Evolutionary conservation across 768 basidiomycete genomes (phyloP), one percentile per base, ranked within the genome.

Genomic region (Amanita subjunquillea): DNA sequence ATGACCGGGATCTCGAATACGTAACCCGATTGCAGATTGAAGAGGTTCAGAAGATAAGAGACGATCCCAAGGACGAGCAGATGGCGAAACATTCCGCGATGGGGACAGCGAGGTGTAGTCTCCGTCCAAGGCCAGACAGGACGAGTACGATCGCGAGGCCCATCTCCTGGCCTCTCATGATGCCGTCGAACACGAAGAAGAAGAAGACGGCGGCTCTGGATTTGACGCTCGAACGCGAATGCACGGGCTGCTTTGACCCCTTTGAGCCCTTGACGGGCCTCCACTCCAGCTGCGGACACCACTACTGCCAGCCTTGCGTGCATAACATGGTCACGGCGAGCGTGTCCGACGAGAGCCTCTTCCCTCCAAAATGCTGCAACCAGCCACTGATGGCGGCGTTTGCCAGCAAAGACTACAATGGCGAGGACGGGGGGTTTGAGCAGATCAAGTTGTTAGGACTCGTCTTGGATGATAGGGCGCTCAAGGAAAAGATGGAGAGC

Each of bases 311-410:
- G 15, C 60, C 51, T 13, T 82, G 79, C 53, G 42, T 78, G 30
- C 48, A 57, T 0, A 63, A 65, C 30, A 71, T 82, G 30, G 73
- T 75, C n/a, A 59, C 69, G 41, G 54, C 69, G 0, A 70, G 73
- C 22, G 67, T 69, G 10, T 64, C 62, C 2, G 80, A 82, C 56
- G 79, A 81, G 54, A 64, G 72, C 0, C 69, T 81, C 3, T 72
- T 71, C 53, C 79, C 80, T 0, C 66, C 78, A 6, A 70, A 73
- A 27, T 82, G 79, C 57, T 82, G 78, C 59, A 53, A 46, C 34
- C 30, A 53, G 27, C 44, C 51, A 4, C 23, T 53, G 17, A 46
- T 37, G 42, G 30, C 6, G 12, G 5, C 20, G 25, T 20, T 43
- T 13, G 9, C 30, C 5, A 20, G 34, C 0, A 34, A 34, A 13